These are phyloP conservation scores for Neurospora terricola DNA, from an alignment of 495 filamentous ascomycete genomes.

Conservation along the genomic window DNA sequence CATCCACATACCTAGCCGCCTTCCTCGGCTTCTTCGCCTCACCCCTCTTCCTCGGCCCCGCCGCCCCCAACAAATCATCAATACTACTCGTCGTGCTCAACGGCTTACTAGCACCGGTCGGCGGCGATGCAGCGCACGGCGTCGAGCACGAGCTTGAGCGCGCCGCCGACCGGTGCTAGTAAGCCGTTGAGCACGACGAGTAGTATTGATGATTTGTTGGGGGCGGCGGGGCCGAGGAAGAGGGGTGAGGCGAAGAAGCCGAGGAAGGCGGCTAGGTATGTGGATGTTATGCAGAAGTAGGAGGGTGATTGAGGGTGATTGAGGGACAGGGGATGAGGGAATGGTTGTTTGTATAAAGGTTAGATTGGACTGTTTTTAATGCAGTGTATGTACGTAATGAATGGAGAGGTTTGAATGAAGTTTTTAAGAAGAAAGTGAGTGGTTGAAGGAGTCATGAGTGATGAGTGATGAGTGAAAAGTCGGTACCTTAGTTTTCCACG, in stretches of 20 bases:
- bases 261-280: conserved; percentile 75
- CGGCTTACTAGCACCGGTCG: conserved; percentile 48
- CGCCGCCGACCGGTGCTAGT: conserved; percentile 42
- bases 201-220: conserved; percentile 77
- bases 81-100: conserved; percentile 76
- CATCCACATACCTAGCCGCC: conserved; percentile 79
- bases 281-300: conserved; percentile 79
- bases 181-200: conserved; percentile 69
- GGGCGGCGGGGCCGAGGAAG: conserved; percentile 57
- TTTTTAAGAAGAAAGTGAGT: too few relatives aligned
- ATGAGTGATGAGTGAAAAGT: too few relatives aligned
- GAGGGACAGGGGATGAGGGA: too few relatives aligned
- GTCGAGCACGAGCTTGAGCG: conserved; percentile 26
- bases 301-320: not conserved
- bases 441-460: too few relatives aligned
- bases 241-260: conserved; percentile 51
- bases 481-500: too few relatives aligned
- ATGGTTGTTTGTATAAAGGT: not conserved
- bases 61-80: conserved; percentile 70
- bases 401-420: not conserved
- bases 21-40: conserved; percentile 64
- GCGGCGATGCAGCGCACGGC: conserved; percentile 36
- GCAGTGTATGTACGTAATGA: not conserved
- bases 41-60: conserved; percentile 53
- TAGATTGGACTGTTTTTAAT: not conserved